Conservation (phyloP, 352 stramenopile genomes). For the Phytophthora crassamura region DNA sequence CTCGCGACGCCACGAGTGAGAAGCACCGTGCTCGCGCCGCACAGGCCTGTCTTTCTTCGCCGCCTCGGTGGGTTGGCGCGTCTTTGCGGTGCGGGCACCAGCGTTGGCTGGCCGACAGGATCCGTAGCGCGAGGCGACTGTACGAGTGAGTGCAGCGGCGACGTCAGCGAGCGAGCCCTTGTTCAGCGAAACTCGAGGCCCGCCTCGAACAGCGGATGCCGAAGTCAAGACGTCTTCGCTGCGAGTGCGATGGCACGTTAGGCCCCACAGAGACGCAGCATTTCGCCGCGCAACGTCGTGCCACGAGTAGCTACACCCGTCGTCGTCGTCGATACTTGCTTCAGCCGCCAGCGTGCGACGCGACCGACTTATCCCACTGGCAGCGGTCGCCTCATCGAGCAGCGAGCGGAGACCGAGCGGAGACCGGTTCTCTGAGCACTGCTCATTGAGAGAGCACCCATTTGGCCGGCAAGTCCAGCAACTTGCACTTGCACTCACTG, state of each 20-base stretch:
- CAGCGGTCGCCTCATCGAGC: no score
- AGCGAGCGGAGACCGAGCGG: no score
- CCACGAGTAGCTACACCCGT: slow-evolving; percentile 6
- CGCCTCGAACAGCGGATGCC: no score
- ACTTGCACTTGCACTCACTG: no score
- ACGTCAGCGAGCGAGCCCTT: no score
- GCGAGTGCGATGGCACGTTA: slow-evolving; percentile 12
- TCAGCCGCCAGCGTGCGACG: neutral
- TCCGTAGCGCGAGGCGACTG: no score
- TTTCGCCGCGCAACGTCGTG: slow-evolving; percentile 15
- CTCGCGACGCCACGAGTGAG: slow-evolving; percentile 9
- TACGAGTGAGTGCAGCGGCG: no score
- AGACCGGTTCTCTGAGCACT: no score
- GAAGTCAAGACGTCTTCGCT: slow-evolving; percentile 19
- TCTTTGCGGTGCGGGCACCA: slow-evolving; percentile 15
- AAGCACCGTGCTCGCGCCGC: neutral
- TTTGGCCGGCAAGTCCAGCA: neutral
- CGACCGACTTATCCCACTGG: neutral
- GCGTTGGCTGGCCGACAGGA: neutral
- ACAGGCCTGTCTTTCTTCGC: slow-evolving; percentile 20
- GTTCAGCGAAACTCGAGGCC: slow-evolving; percentile 1
- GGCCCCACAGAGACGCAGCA: slow-evolving; percentile 9
- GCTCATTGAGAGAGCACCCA: slow-evolving; percentile 1
- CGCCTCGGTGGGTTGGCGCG: slow-evolving; percentile 16
- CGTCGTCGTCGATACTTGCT: no score